Evolutionary conservation across 805 yeast species (phyloP).

Genomic region (Zygosaccharomyces rouxii): DNA sequence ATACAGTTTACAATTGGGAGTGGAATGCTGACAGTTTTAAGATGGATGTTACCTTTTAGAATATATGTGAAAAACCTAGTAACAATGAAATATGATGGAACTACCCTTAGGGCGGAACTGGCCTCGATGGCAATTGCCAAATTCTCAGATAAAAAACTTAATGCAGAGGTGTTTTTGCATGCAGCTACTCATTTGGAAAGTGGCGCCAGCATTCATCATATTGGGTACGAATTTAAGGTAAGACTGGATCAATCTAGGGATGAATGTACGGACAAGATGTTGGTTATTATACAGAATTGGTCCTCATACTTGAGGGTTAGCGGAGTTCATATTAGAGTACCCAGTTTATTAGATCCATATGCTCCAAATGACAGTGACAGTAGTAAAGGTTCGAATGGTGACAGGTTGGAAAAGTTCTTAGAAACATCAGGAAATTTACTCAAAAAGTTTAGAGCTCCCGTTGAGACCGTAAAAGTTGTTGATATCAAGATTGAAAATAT

Average conservation of each 20-base stretch:
- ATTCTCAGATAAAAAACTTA: conserved; percentile 13
- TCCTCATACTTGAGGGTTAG: conserved; percentile 19
- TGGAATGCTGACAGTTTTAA: conserved; percentile 10
- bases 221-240: conserved; percentile 17
- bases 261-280: conserved; percentile 1
- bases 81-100: conserved; percentile 11
- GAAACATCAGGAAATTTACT: background rate
- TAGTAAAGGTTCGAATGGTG: background rate
- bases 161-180: conserved; percentile 21
- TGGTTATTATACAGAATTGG: conserved; percentile 18
- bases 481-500: conserved; percentile 34
- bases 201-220: conserved; percentile 19
- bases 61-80: conserved; percentile 13
- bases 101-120: conserved; percentile 13
- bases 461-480: conserved; percentile 20
- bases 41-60: conserved; percentile 16
- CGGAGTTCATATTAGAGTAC: conserved; percentile 16
- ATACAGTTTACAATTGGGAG: conserved; percentile 13
- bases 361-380: background rate
- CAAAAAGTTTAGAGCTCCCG: conserved; percentile 4
- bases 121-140: conserved; percentile 19
- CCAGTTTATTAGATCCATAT: conserved; percentile 7
- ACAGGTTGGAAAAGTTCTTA: conserved; percentile 5
- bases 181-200: conserved; percentile 13
- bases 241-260: conserved; percentile 7